phyloP scores from a whole-genome alignment of 108 stramenopile species.

The Discostella stelligeroides region DNA sequence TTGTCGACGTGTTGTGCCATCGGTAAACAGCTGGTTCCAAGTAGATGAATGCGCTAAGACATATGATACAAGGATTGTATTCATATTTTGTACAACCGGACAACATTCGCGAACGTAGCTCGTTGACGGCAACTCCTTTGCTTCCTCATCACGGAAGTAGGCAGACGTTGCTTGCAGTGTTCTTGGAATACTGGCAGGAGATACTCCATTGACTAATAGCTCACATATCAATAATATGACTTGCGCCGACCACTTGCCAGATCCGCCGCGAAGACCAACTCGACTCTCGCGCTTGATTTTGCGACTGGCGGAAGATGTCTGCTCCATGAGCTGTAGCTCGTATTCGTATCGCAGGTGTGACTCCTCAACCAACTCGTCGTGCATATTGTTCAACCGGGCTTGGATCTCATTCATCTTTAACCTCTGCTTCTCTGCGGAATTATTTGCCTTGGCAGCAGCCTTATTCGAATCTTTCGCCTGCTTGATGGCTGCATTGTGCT shows the following conservation, averaged over 20 bases:
- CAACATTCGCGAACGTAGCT: constrained; percentile 7
- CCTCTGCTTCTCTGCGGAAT: constrained; percentile 2
- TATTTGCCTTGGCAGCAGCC: background rate
- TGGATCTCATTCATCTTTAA: no score
- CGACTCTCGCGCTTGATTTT: no score
- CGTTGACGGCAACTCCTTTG: background rate
- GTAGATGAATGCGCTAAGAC: background rate
- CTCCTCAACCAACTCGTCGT: no score
- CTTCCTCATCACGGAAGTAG: background rate
- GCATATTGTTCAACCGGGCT: no score
- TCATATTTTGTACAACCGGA: background rate
- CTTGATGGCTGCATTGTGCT: background rate
- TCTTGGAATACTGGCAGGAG: background rate
- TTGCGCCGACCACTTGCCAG: background rate
- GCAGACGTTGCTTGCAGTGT: constrained; percentile 4
- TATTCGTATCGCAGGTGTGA: no score
- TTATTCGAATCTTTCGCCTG: constrained; percentile 5
- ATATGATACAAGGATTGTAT: background rate
- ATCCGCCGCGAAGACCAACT: no score
- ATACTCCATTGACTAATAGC: constrained; percentile 1
- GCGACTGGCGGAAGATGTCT: no score
- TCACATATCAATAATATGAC: constrained; percentile 4
- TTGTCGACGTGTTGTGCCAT: constrained; percentile 11
- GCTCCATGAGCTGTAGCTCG: no score
- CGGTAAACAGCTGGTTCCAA: constrained; percentile 13